These are phyloP conservation scores for Knufia petricola DNA, from an alignment of 2,329 filamentous ascomycete species.

Conservation along the genomic window DNA sequence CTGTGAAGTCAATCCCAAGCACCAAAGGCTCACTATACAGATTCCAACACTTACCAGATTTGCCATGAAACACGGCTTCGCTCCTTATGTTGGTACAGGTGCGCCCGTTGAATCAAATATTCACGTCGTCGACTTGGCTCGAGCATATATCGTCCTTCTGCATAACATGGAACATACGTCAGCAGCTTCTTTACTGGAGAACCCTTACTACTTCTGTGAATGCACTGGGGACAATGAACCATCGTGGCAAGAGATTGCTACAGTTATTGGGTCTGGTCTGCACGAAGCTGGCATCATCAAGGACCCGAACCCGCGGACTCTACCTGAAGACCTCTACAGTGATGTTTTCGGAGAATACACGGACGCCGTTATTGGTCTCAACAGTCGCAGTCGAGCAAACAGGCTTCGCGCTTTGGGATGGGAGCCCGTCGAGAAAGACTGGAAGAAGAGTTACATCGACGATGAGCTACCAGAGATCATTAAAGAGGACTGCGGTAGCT, in stretches of 20 bases:
- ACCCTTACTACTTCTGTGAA: slow-evolving; percentile 45
- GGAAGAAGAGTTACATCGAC: slow-evolving; percentile 30
- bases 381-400: slow-evolving; percentile 37
- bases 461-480: slow-evolving; percentile 30
- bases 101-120: slow-evolving; percentile 34
- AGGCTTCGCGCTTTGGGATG: slow-evolving; percentile 38
- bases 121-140: slow-evolving; percentile 41
- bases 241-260: slow-evolving; percentile 36
- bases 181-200: slow-evolving; percentile 28
- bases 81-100: slow-evolving; percentile 38
- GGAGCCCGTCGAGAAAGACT: slow-evolving; percentile 37
- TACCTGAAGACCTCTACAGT: slow-evolving; percentile 31
- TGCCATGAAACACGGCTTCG: slow-evolving; percentile 40
- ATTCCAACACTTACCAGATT: slow-evolving; percentile 40
- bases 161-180: slow-evolving; percentile 34
- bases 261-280: slow-evolving; percentile 31
- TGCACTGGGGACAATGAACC: slow-evolving; percentile 29
- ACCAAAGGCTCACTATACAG: slow-evolving; percentile 39
- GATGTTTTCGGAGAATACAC: slow-evolving; percentile 35
- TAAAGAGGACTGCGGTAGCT: slow-evolving; percentile 11
- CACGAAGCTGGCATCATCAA: slow-evolving; percentile 31
- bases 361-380: slow-evolving; percentile 32
- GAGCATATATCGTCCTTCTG: slow-evolving; percentile 38
- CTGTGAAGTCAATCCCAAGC: slow-evolving; percentile 25
- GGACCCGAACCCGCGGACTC: slow-evolving; percentile 29